Base-by-base conservation (phyloP, 1,139 yeast genomes). In the Geotrichum klebahnii region DNA sequence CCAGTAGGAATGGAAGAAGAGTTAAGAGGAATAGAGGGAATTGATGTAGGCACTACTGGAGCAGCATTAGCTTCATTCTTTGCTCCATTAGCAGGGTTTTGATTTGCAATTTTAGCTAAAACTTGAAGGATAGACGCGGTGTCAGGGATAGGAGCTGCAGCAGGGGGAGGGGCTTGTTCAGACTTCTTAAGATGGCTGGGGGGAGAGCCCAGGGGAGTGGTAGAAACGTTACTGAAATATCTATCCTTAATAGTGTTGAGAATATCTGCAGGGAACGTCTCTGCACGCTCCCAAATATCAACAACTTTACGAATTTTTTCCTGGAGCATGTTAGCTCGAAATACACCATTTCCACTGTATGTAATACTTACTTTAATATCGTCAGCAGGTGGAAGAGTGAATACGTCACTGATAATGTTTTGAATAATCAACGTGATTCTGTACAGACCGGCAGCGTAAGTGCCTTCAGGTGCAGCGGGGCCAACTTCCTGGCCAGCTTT, bases 221-320 rank as follows among this genome's bases (percentile, higher is more conserved):
- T 78, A 3, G 66, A 48, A 24, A 58, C 57, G 42, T 53, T 55
- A 40, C 50, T 42, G 61, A 81, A 82, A 67, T 79, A 80, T 61
- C 78, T 81, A n/a, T 72, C 67, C 65, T 82, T 78, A 52, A 86
- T 77, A 20, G 76, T 67, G 49, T 75, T 69, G 54, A 90, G 71
- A 35, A 76, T 70, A 40, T 75, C 74, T 39, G 77, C 76, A 49
- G 76, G 74, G 68, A 92, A 92, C 14, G 96, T 84, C 46, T 80
- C 81, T 32, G 92, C 85, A 58, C 88, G 80, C 61, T 82, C 88
- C 98, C 98, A 92, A 61, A 92, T 90, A 57, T 87, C 96, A 59
- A 92, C 78, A 60, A 92, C 76, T 68, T 89, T 90, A 62, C 81
- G 75, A 59, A 89, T 80, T 67, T 89, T 92, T 53, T 80, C 87